Evolutionary conservation across 768 basidiomycete species (phyloP).

Genomic region (Pluteus cervinus): DNA sequence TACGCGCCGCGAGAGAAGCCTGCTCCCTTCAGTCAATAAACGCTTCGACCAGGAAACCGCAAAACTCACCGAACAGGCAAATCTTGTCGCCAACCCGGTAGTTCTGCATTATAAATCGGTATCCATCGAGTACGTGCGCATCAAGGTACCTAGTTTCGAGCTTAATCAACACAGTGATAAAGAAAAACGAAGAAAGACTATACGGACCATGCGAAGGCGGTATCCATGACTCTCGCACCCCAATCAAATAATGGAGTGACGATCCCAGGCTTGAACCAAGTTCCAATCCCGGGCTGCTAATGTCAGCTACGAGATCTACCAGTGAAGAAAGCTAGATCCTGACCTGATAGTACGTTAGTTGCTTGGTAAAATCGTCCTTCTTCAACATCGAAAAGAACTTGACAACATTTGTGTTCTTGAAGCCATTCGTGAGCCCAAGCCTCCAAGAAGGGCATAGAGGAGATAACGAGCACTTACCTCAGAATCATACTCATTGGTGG

Average conservation of each 20-base stretch:
- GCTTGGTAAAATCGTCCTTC: conserved; percentile 51
- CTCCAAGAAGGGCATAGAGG: background rate
- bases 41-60: conserved; percentile 5
- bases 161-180: background rate
- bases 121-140: conserved; percentile 68
- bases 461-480: conserved; percentile 26
- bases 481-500: conserved; percentile 43
- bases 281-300: conserved; percentile 39
- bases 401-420: conserved; percentile 62
- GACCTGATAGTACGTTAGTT: conserved; percentile 71
- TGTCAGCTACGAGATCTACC: conserved; percentile 8
- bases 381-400: conserved; percentile 63
- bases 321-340: conserved; percentile 3
- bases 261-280: conserved; percentile 55
- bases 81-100: conserved; percentile 69
- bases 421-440: background rate
- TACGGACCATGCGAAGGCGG: conserved; percentile 66
- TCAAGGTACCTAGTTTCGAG: conserved; percentile 55
- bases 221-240: conserved; percentile 56
- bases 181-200: background rate
- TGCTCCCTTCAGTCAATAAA: conserved; percentile 14
- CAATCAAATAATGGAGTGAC: conserved; percentile 56
- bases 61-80: conserved; percentile 57
- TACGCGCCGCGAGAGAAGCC: conserved; percentile 69
- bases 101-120: conserved; percentile 75